Percentiles rank a stretch among this genome's conserved stretches.
Conservation (phyloP, 495 filamentous ascomycete genomes). For the Neurospora sp. region DNA sequence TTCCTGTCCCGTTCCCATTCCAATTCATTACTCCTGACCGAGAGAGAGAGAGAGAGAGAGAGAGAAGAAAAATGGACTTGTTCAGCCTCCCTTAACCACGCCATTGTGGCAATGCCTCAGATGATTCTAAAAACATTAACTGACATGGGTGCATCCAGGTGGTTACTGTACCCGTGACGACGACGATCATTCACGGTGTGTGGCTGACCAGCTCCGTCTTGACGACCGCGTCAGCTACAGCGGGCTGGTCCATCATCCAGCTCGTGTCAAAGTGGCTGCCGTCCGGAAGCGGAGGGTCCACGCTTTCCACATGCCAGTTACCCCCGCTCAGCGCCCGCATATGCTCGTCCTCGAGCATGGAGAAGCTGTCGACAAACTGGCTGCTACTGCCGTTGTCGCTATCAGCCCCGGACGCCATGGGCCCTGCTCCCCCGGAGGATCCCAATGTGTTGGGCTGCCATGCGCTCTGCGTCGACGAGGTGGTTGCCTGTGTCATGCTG, state of each 20-base stretch:
- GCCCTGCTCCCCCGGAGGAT: neutral
- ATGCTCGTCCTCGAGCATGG: neutral
- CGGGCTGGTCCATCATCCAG: slow-evolving; percentile 6
- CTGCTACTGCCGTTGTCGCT: neutral
- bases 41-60: neutral
- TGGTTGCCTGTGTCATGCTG: neutral
- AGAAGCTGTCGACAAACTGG: neutral
- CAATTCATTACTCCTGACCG: neutral
- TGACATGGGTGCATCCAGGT: neutral
- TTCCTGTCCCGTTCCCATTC: neutral
- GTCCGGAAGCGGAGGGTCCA: slow-evolving; percentile 5
- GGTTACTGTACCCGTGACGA: neutral
- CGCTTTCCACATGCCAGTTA: neutral
- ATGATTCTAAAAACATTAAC: neutral
- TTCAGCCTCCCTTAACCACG: neutral
- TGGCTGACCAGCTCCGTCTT: neutral
- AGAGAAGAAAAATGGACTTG: neutral
- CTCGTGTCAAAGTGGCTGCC: slow-evolving; percentile 14
- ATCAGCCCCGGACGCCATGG: neutral
- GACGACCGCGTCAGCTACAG: neutral
- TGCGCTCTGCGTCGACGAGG: neutral
- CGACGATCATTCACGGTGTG: neutral
- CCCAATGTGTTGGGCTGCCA: neutral
- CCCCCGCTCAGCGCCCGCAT: neutral
- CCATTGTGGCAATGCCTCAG: neutral